phyloP scores from a whole-genome alignment of 192 early-diverging fungal genomes.

The Coemansia nantahalensis region DNA sequence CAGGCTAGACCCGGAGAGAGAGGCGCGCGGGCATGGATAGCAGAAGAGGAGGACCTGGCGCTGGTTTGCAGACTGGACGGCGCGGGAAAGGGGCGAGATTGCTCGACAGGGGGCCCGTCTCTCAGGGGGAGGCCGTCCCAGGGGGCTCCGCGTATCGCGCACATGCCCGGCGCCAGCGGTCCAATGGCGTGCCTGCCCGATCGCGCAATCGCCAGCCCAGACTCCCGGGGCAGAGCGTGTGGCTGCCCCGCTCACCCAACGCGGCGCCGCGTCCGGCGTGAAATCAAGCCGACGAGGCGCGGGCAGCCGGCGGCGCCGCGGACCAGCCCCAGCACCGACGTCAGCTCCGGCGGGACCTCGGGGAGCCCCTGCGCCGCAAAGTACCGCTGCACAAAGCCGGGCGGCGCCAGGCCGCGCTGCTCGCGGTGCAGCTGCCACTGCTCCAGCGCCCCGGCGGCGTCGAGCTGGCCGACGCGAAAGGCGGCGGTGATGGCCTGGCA shows the following conservation, averaged over 20 bases:
- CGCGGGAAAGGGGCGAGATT: no score
- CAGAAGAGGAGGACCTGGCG: no score
- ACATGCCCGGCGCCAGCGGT: neutral
- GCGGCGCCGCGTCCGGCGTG: conserved; percentile 5
- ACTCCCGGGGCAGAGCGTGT: no score
- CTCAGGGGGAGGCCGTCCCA: conserved; percentile 5
- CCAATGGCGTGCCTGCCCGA: neutral
- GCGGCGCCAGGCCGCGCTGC: conserved; percentile 24
- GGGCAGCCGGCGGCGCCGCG: conserved; percentile 21
- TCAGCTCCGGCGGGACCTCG: conserved; percentile 15
- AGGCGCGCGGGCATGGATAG: neutral
- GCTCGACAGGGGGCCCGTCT: no score
- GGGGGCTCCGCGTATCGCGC: no score
- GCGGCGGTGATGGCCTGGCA: conserved; percentile 39
- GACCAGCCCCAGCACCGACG: conserved; percentile 27
- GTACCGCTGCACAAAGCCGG: conserved; percentile 33
- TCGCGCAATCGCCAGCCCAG: conserved; percentile 2
- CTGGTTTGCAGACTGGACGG: no score
- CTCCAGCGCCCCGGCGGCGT: conserved; percentile 32
- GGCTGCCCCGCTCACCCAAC: neutral
- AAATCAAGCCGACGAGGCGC: conserved; percentile 14
- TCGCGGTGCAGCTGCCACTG: conserved; percentile 52
- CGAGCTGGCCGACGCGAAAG: conserved; percentile 37
- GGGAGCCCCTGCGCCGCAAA: conserved; percentile 26
- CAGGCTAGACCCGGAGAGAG: no score